phyloP scores from a whole-genome alignment of 768 basidiomycete species.

The Fomitopsis pulvina region DNA sequence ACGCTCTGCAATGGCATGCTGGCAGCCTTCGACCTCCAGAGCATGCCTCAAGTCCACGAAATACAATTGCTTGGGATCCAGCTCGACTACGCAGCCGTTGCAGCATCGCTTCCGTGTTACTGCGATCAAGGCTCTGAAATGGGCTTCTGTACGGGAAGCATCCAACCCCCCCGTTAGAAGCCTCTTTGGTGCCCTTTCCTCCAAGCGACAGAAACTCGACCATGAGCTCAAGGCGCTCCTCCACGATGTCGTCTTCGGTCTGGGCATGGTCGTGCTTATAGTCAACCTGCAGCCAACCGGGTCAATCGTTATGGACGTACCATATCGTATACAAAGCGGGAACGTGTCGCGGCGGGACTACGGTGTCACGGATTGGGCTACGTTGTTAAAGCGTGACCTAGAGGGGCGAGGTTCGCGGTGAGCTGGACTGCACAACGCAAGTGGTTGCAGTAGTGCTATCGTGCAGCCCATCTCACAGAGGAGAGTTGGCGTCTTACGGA shows the following conservation, averaged over 20 bases:
- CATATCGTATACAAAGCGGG: not conserved
- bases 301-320: not conserved
- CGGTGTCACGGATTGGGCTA: not conserved
- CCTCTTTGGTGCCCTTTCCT: not conserved
- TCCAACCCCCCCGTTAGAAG: not conserved
- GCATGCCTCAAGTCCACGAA: not conserved
- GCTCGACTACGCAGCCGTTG: not conserved
- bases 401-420: not conserved
- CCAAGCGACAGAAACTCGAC: not conserved
- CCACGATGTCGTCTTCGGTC: not conserved
- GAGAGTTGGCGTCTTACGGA: no score
- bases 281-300: not conserved
- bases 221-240: not conserved
- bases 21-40: not conserved
- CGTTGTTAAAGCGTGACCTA: not conserved
- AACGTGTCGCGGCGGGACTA: not conserved
- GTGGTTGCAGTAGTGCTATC: not conserved
- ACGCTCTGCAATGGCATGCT: not conserved
- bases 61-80: not conserved
- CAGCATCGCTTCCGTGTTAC: not conserved
- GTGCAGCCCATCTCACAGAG: not conserved
- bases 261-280: not conserved
- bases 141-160: not conserved
- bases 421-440: not conserved
- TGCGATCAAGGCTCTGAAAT: not conserved